Conservation (phyloP, 2,329 filamentous ascomycete genomes). For the Aureobasidium sp. region DNA sequence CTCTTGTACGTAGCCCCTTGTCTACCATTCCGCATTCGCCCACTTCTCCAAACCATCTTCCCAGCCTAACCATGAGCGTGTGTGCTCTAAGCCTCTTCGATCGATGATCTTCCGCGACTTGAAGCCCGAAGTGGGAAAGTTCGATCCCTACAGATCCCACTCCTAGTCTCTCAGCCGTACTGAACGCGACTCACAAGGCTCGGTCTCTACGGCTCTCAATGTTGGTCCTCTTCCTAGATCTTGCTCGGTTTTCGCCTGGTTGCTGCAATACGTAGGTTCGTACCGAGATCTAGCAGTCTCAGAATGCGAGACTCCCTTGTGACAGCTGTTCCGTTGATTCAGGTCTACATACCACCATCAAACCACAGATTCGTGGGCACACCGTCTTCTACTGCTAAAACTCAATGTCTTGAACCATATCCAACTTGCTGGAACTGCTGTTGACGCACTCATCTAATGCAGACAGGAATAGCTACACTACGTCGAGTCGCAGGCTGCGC, state of each 20-base stretch:
- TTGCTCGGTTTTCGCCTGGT: conserved; percentile 2
- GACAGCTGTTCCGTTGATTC: background rate
- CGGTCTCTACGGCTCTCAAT: background rate
- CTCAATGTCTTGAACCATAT: background rate
- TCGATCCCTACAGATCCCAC: conserved; percentile 2
- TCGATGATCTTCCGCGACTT: background rate
- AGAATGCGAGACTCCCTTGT: background rate
- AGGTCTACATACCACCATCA: background rate
- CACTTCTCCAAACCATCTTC: conserved; percentile 1
- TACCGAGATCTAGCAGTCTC: background rate
- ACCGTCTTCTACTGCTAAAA: background rate
- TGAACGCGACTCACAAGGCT: background rate
- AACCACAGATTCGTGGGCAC: background rate
- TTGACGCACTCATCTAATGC: background rate
- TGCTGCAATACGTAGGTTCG: background rate
- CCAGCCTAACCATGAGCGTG: background rate
- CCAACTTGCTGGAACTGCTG: background rate
- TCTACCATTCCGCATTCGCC: conserved; percentile 3
- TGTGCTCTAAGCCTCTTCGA: background rate
- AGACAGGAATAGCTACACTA: conserved; percentile 4
- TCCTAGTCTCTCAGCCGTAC: background rate
- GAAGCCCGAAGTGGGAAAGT: background rate
- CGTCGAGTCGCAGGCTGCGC: conserved; percentile 1
- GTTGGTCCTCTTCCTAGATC: background rate
- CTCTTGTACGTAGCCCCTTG: background rate